These are phyloP conservation scores for Penicillium waksmanii DNA, from an alignment of 495 filamentous ascomycete genomes.

Conservation along the genomic window DNA sequence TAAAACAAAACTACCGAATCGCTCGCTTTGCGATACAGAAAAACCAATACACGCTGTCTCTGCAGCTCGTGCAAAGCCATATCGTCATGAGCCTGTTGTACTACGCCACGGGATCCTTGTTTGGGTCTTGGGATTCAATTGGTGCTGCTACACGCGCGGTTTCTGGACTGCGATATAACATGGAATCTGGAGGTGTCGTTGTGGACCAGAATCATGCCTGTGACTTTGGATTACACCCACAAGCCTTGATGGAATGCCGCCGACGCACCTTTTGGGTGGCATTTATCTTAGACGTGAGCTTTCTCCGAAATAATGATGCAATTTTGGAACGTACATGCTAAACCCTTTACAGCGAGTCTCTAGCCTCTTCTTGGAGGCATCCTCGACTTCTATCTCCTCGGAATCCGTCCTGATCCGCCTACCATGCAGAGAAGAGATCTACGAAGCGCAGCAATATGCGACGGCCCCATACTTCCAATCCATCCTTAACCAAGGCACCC, in stretches of 20 bases:
- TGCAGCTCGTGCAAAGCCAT: slow-evolving; percentile 66
- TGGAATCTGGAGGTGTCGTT: slow-evolving; percentile 59
- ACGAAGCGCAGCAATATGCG: slow-evolving; percentile 57
- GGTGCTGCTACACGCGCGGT: slow-evolving; percentile 63
- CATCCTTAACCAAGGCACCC: slow-evolving; percentile 37
- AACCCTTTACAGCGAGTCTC: slow-evolving; percentile 51
- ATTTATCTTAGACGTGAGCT: slow-evolving; percentile 63
- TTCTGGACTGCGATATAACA: slow-evolving; percentile 59
- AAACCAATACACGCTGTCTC: slow-evolving; percentile 50
- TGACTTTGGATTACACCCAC: slow-evolving; percentile 60
- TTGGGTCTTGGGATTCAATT: slow-evolving; percentile 62
- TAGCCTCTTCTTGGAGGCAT: slow-evolving; percentile 53
- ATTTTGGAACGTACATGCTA: slow-evolving; percentile 9
- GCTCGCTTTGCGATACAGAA: slow-evolving; percentile 61
- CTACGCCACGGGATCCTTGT: slow-evolving; percentile 56
- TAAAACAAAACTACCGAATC: slow-evolving; percentile 57
- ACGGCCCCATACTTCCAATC: slow-evolving; percentile 61
- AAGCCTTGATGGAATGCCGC: slow-evolving; percentile 64
- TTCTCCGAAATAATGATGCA: neutral
- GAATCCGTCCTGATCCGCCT: slow-evolving; percentile 66
- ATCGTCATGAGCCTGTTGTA: slow-evolving; percentile 68
- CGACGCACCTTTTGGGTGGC: slow-evolving; percentile 70
- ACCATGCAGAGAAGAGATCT: slow-evolving; percentile 59
- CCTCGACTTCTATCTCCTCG: slow-evolving; percentile 41
- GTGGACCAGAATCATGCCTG: slow-evolving; percentile 45